Base-by-base conservation (phyloP, 2,329 filamentous ascomycete species). In the Ascochyta lentis region DNA sequence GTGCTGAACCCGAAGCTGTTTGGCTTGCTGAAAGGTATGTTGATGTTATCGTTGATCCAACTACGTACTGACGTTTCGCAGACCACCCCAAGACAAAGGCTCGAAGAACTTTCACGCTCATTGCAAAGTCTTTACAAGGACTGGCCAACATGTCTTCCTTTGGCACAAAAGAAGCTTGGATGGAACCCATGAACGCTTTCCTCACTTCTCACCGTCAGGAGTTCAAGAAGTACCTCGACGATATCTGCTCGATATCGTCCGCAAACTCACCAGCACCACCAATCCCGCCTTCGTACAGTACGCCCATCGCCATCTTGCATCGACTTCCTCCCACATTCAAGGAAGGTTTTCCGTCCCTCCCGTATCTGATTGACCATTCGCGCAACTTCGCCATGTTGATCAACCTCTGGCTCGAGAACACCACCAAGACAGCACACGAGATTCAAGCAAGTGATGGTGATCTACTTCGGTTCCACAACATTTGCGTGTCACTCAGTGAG, bases 161-260 rank as follows among this genome's bases (percentile, higher is more conserved):
- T 71, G 94, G 94, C 37, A 93, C 90, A 70, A 96, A 96, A 72
- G 94, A 98, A 75, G 87, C 89, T n/a, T 98, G 92, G 92, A 97
- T 98, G 93, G 93, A 96, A 77, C 92, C 92, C 0, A 98, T 98
- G 94, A 98, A 97, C 71, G 85, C 85, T 39, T 97, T 97, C 67
- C 79, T 98, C 42, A 83, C 82, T 8, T 81, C 86, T 1, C 89
- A 96, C 68, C 86, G 92, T 19, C 84, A 89, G 65, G 85, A 90
- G 35, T 92, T 97, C 76, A 96, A 93, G 73, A 84, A 88, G 42
- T 97, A 93, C 66, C 89, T 97, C 57, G 93, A 98, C 71, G 83
- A 86, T 27, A 86, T 97, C 42, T 97, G 94, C 78, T 86, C 89
- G 8, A 91, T 97, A 49, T 88, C 91, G 1, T 85, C 88, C 3